Evolutionary conservation across 139 green algal species (phyloP).

Genomic region (Raphidocelis subcapitata): DNA sequence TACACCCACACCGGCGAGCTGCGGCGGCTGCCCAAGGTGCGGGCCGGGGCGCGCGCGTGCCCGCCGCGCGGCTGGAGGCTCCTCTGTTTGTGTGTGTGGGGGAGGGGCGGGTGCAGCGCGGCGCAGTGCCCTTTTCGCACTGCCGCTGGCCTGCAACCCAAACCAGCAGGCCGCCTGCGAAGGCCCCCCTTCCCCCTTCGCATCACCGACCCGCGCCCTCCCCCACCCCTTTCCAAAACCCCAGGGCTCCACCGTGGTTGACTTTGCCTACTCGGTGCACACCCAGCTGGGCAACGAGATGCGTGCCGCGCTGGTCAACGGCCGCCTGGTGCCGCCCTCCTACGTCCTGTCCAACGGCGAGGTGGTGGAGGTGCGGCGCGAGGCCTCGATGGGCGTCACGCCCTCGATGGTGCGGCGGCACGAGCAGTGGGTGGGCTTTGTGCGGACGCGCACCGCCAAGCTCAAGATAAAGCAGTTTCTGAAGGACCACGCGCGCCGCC

Average conservation of each 20-base stretch:
- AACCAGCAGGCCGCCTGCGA: too few species aligned
- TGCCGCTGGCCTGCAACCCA: too few species aligned
- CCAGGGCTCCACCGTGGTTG: conserved; percentile 80
- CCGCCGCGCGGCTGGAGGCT: not conserved
- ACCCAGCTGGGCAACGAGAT: conserved; percentile 82
- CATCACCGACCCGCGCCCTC: too few species aligned
- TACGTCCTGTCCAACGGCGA: conserved; percentile 76
- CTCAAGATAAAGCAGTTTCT: conserved; percentile 75
- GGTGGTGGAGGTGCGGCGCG: conserved; percentile 80
- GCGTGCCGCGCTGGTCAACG: conserved; percentile 78
- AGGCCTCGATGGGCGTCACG: not conserved
- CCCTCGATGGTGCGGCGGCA: conserved; percentile 41
- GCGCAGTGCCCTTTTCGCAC: too few species aligned
- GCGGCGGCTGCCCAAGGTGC: conserved; percentile 71
- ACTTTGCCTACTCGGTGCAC: conserved; percentile 93
- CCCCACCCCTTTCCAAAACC: not conserved
- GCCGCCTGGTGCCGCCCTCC: conserved; percentile 50
- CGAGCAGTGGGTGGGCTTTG: conserved; percentile 38
- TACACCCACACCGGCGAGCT: conserved; percentile 76
- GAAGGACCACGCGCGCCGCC: conserved; percentile 42
- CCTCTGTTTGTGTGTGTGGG: too few species aligned
- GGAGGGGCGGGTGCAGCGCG: too few species aligned
- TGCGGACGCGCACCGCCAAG: conserved; percentile 53
- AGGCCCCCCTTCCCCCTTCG: too few species aligned
- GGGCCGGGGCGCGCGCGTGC: not conserved